Base-by-base conservation (phyloP, 2,329 filamentous ascomycete genomes). In the Thielaviopsis populi region DNA sequence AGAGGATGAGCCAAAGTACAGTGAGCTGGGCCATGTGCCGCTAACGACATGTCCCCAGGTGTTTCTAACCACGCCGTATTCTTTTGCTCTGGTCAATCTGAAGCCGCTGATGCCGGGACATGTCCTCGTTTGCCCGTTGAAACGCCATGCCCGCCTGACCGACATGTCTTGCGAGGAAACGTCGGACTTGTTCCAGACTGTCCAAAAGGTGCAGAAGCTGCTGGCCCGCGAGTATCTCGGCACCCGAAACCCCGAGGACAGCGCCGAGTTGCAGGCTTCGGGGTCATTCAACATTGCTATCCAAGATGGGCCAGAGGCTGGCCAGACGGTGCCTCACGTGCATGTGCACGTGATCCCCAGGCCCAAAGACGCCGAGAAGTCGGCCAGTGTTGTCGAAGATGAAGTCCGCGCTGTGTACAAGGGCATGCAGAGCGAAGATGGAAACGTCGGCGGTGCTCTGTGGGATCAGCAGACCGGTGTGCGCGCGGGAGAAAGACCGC, bases 71-170 rank as follows among this genome's bases (percentile, higher is more conserved):
- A 95, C 91, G 1, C 79, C 82, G 0, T 80, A 87, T 70, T 89
- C 86, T 69, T 96, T 91, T 76, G 91, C 89, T 63, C 80, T 97
- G 67, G 91, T 97, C 65, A 99, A 99, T 76, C 83, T 97, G 72
- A 96, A 96, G 75, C 94, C 94, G 27, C 83, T 99, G 43, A 81
- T 96, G 1, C 91, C 91, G 0, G 94, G 94, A 65, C 94, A 99
- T 76, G 86, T 97, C 67, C 87, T 99, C 40, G 83, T 99, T 67
- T 96, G 88, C 68, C 90, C 94, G 0, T 41, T 62, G 11, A 80
- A 83, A 22, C 79, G 79, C 41, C 86, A 91, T 68, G 82, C 80
- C 59, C 88, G 89, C 60, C 80, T 97, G 64, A 83, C 84, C 61
- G 88, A 95, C 72, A 82, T 96, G 59, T 83, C 83, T 0, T 69